Evolutionary conservation across 805 yeast species (phyloP).

Genomic region (Sugiyamaella floridensis): DNA sequence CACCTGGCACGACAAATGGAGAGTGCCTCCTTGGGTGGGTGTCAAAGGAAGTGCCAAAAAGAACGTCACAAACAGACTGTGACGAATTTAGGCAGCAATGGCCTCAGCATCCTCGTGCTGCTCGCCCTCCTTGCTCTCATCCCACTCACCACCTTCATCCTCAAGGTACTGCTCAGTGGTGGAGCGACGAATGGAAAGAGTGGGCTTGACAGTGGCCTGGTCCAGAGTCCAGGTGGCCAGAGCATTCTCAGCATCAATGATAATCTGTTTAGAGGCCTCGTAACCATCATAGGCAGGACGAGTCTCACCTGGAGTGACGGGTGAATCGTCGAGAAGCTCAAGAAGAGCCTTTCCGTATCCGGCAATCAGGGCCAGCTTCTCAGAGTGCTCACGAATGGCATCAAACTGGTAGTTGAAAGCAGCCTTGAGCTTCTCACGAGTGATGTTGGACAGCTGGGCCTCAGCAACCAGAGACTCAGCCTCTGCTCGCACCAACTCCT

Average conservation of each 20-base stretch:
- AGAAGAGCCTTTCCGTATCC: constrained; percentile 97
- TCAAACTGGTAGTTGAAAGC: constrained; percentile 96
- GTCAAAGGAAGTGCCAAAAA: too few relatives aligned
- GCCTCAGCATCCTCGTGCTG: constrained; percentile 4
- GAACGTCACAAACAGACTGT: too few relatives aligned
- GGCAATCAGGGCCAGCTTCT: constrained; percentile 93
- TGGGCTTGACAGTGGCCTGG: constrained; percentile 89
- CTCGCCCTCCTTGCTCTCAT: constrained; percentile 32
- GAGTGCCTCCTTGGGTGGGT: too few relatives aligned
- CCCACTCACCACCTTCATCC: constrained; percentile 34
- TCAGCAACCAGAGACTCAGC: constrained; percentile 98
- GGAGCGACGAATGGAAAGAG: constrained; percentile 76
- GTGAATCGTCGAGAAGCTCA: constrained; percentile 92
- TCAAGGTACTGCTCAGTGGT: constrained; percentile 51
- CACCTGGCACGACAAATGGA: background rate
- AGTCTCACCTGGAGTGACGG: constrained; percentile 98
- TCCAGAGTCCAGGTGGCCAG: constrained; percentile 96
- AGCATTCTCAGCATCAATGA: constrained; percentile 93
- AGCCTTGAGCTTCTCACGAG: constrained; percentile 96
- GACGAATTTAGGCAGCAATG: background rate
- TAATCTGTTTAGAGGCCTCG: constrained; percentile 96
- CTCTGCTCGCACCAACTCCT: constrained; percentile 97
- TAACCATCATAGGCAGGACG: constrained; percentile 98
- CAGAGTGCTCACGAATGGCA: constrained; percentile 88
- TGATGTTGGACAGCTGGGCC: constrained; percentile 96